These are phyloP conservation scores for Corylus americana DNA, from an alignment of 306 rosid genomes.

Conservation along the genomic window DNA sequence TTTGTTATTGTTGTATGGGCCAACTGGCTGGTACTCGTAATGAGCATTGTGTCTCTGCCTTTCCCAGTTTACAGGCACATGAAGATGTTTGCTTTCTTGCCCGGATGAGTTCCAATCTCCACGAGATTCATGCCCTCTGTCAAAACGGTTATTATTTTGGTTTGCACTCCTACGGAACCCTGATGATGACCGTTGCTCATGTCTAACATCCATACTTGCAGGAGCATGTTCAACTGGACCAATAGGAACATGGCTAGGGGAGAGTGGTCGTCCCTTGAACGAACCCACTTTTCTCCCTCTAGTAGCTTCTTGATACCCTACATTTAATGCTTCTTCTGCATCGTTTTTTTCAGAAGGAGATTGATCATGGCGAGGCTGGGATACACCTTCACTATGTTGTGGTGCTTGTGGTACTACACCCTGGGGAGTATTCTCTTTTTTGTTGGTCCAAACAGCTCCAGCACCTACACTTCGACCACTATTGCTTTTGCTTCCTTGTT, in stretches of 20 bases:
- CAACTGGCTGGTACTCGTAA: constrained; percentile 83
- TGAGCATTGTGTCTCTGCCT: constrained; percentile 66
- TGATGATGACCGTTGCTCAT: constrained; percentile 54
- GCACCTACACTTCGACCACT: constrained; percentile 45
- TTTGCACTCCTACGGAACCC: constrained; percentile 62
- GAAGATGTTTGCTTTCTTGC: constrained; percentile 58
- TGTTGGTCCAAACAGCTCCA: constrained; percentile 34
- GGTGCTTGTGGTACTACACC: constrained; percentile 35
- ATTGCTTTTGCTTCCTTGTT: constrained; percentile 38
- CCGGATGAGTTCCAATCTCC: constrained; percentile 62
- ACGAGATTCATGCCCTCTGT: constrained; percentile 63
- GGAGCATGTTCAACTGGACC: constrained; percentile 47
- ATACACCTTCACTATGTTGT: constrained; percentile 17
- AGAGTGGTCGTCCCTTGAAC: constrained; percentile 48
- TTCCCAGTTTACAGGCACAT: constrained; percentile 55
- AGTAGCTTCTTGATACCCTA: constrained; percentile 43
- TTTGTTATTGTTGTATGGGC: constrained; percentile 51
- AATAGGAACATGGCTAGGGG: constrained; percentile 45
- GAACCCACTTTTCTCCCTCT: constrained; percentile 62
- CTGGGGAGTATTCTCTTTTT: constrained; percentile 33
- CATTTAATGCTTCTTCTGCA: constrained; percentile 45
- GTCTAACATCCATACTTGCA: constrained; percentile 48
- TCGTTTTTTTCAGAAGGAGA: constrained; percentile 38
- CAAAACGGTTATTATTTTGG: constrained; percentile 52
- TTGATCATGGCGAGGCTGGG: constrained; percentile 46